phyloP scores from a whole-genome alignment of 2,329 filamentous ascomycete genomes.

The Keithomyces neogunnii region DNA sequence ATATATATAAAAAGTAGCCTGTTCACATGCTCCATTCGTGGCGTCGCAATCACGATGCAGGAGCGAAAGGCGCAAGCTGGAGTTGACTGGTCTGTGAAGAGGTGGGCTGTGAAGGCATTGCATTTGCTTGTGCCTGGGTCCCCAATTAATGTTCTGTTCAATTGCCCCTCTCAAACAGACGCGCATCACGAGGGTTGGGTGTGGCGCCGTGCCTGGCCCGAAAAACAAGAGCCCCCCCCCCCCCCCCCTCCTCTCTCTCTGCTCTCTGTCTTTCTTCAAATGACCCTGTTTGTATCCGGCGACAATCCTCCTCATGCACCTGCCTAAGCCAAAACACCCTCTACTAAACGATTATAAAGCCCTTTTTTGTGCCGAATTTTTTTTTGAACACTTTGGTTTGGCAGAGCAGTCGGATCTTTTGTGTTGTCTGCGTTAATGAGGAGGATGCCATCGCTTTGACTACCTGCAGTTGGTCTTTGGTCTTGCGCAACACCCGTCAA shows the following conservation, averaged over 20 bases:
- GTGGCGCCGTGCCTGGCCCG: slow-evolving; percentile 6
- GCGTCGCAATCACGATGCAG: no score
- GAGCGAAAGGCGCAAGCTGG: no score
- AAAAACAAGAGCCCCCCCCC: slow-evolving; percentile 4
- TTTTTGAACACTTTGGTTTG: not conserved
- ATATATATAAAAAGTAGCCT: no score
- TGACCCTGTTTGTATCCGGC: not conserved
- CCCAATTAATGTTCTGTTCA: not conserved
- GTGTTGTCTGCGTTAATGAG: not conserved
- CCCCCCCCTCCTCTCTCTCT: slow-evolving; percentile 1
- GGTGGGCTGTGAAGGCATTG: no score
- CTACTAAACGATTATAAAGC: not conserved
- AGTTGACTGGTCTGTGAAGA: no score
- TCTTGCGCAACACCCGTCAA: slow-evolving; percentile 15
- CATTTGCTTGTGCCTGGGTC: not conserved
- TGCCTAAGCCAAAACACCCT: not conserved
- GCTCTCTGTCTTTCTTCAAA: not conserved
- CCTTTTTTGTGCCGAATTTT: not conserved
- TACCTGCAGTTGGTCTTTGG: slow-evolving; percentile 14
- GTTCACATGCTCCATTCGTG: no score
- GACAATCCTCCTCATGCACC: not conserved
- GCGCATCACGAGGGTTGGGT: slow-evolving; percentile 6
- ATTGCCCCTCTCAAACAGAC: not conserved
- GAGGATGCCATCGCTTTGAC: slow-evolving; percentile 20
- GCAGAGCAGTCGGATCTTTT: not conserved